Percentiles rank a stretch among this genome's conserved stretches.
phyloP scores from a whole-genome alignment of 2,329 filamentous ascomycete species.

The Trichothecium roseum region DNA sequence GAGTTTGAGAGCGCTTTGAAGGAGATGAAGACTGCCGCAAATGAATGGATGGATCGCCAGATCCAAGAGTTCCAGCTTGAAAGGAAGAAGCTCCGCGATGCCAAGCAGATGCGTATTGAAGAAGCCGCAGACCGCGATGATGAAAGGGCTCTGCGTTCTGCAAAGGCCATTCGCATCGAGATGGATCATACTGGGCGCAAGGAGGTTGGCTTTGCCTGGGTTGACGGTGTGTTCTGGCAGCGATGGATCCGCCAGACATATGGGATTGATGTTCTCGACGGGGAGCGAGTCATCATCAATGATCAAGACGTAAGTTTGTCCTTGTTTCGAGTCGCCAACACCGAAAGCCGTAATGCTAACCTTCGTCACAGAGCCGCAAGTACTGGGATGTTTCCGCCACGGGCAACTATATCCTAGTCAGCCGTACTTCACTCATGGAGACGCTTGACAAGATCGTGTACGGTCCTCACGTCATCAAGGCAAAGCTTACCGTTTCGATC shows the following conservation, averaged over 20 bases:
- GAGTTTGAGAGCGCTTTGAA: constrained; percentile 69
- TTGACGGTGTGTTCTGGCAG: constrained; percentile 95
- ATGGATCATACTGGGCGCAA: constrained; percentile 82
- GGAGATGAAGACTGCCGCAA: constrained; percentile 89
- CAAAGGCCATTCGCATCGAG: constrained; percentile 84
- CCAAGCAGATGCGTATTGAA: constrained; percentile 91
- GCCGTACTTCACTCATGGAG: constrained; percentile 82
- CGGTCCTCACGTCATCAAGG: constrained; percentile 58
- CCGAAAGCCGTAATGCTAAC: constrained; percentile 19
- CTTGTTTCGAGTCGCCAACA: too few species aligned
- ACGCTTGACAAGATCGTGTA: constrained; percentile 64
- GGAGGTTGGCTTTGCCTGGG: constrained; percentile 92
- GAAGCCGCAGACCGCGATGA: constrained; percentile 92
- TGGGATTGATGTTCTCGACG: constrained; percentile 77
- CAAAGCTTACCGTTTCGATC: constrained; percentile 67
- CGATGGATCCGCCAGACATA: constrained; percentile 94
- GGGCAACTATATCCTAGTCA: constrained; percentile 81
- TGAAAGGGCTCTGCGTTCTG: constrained; percentile 72
- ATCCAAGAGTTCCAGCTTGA: constrained; percentile 85
- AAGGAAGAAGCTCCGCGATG: constrained; percentile 82
- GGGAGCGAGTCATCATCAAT: constrained; percentile 90
- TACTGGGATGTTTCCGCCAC: constrained; percentile 93
- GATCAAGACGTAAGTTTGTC: constrained; percentile 76
- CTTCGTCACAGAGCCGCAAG: constrained; percentile 57
- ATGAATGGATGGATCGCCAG: constrained; percentile 98